phyloP scores from a whole-genome alignment of 2,329 filamentous ascomycete species.

The Furcasterigmium sp. region DNA sequence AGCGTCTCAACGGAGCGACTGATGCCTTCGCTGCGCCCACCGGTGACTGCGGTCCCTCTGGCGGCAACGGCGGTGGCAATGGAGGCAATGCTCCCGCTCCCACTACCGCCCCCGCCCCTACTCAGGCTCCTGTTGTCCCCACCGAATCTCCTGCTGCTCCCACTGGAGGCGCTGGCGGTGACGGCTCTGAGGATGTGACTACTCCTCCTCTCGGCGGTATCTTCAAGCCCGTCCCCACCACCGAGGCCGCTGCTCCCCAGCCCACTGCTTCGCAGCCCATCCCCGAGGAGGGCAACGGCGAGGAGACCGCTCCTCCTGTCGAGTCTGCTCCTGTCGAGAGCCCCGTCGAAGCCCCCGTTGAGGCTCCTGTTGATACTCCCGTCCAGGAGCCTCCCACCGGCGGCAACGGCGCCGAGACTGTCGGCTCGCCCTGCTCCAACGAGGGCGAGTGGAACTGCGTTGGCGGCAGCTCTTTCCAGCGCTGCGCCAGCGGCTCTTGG shows the following conservation, averaged over 20 bases:
- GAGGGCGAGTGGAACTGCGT: slow-evolving; percentile 53
- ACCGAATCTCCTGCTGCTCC: slow-evolving; percentile 13
- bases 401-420: slow-evolving; percentile 25
- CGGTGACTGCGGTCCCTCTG: slow-evolving; percentile 13
- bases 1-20: slow-evolving; percentile 36
- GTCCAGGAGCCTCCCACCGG: slow-evolving; percentile 5
- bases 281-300: slow-evolving; percentile 2
- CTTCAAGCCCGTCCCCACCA: slow-evolving; percentile 27
- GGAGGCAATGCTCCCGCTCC: slow-evolving; percentile 10
- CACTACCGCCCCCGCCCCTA: slow-evolving; percentile 14
- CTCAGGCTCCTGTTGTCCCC: slow-evolving; percentile 13
- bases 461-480: slow-evolving; percentile 44
- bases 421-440: slow-evolving; percentile 37
- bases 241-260: slow-evolving; percentile 6
- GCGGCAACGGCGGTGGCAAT: slow-evolving; percentile 1
- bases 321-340: slow-evolving; percentile 13
- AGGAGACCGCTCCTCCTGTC: neutral
- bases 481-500: slow-evolving; percentile 49
- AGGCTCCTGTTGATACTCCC: neutral
- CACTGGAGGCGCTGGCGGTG: slow-evolving; percentile 7
- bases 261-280: neutral
- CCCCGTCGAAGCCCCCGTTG: neutral
- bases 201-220: slow-evolving; percentile 28
- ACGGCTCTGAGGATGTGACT: slow-evolving; percentile 4
- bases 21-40: slow-evolving; percentile 24